These are phyloP conservation scores for Trichocladium uniseriatum DNA, from an alignment of 495 filamentous ascomycete species.

Conservation along the genomic window DNA sequence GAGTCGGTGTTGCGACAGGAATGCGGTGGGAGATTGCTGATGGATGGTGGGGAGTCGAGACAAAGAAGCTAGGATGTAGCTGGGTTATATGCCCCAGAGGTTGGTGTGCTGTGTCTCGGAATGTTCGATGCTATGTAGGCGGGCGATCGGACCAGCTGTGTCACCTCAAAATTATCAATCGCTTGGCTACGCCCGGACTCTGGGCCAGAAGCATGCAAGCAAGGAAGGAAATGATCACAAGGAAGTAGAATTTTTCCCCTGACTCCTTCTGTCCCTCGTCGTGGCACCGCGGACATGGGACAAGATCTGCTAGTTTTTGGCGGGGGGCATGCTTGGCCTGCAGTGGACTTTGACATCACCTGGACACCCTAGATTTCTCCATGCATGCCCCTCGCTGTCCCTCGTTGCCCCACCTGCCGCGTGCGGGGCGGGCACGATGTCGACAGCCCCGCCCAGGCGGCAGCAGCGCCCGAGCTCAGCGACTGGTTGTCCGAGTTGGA, in stretches of 20 bases:
- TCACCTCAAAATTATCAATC: neutral
- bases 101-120: neutral
- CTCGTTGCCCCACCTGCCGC: neutral
- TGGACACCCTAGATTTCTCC: slow-evolving; percentile 7
- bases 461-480: too few species aligned
- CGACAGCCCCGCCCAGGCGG: too few species aligned
- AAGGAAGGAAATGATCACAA: slow-evolving; percentile 16
- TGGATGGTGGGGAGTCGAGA: neutral
- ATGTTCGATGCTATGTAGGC: neutral
- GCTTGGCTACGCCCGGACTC: slow-evolving; percentile 6
- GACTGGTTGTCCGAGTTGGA: too few species aligned
- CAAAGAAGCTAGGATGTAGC: neutral
- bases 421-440: neutral
- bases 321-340: neutral
- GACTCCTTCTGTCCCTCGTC: neutral
- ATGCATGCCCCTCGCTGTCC: slow-evolving; percentile 19
- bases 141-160: neutral
- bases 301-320: slow-evolving; percentile 4
- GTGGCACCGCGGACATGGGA: neutral
- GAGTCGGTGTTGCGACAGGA: neutral
- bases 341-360: slow-evolving; percentile 14
- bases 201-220: neutral
- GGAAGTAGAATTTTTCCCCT: slow-evolving; percentile 10
- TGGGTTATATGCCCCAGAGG: neutral
- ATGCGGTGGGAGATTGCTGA: neutral